Percentiles rank a stretch among this genome's conserved stretches.
phyloP scores from a whole-genome alignment of 768 basidiomycete genomes.

The Russula abietina region DNA sequence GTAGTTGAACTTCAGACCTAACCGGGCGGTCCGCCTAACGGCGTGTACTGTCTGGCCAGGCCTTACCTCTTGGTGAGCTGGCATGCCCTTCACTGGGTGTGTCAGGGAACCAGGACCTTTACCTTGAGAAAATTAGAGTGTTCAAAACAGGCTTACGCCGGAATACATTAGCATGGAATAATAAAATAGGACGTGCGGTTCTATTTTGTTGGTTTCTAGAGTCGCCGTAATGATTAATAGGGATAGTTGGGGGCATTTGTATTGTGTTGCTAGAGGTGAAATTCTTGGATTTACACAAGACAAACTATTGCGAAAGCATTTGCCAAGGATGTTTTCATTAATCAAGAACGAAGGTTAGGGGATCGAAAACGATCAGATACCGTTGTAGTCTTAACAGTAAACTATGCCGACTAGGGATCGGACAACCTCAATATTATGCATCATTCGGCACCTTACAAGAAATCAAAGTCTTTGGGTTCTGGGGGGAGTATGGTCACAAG shows the following conservation, averaged over 20 bases:
- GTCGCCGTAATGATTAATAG: slow-evolving; percentile 78
- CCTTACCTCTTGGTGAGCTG: slow-evolving; percentile 68
- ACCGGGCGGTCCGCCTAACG: slow-evolving; percentile 57
- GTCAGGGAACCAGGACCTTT: slow-evolving; percentile 70
- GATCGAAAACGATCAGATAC: slow-evolving; percentile 83
- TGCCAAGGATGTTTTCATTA: slow-evolving; percentile 77
- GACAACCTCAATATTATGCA: slow-evolving; percentile 61
- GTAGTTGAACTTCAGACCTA: slow-evolving; percentile 20
- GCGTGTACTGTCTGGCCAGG: slow-evolving; percentile 60
- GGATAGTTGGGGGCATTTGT: slow-evolving; percentile 80
- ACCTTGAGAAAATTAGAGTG: slow-evolving; percentile 82
- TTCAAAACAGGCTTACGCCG: slow-evolving; percentile 73
- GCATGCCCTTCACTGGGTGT: slow-evolving; percentile 63
- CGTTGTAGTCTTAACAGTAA: slow-evolving; percentile 81
- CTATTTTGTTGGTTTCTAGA: slow-evolving; percentile 81
- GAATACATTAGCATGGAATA: slow-evolving; percentile 82
- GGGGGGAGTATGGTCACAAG: slow-evolving; percentile 53
- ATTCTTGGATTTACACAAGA: slow-evolving; percentile 81
- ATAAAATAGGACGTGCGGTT: slow-evolving; percentile 76
- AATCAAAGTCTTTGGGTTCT: slow-evolving; percentile 88
- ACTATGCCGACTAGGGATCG: slow-evolving; percentile 77
- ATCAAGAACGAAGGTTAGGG: slow-evolving; percentile 83
- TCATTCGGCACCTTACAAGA: slow-evolving; percentile 76
- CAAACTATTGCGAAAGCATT: slow-evolving; percentile 78
- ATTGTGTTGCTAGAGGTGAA: slow-evolving; percentile 80